A percentile compares a stretch with the other conserved stretches of the same genome.
These are phyloP conservation scores for Boletus edulis DNA, from an alignment of 768 basidiomycete genomes.

Conservation along the genomic window DNA sequence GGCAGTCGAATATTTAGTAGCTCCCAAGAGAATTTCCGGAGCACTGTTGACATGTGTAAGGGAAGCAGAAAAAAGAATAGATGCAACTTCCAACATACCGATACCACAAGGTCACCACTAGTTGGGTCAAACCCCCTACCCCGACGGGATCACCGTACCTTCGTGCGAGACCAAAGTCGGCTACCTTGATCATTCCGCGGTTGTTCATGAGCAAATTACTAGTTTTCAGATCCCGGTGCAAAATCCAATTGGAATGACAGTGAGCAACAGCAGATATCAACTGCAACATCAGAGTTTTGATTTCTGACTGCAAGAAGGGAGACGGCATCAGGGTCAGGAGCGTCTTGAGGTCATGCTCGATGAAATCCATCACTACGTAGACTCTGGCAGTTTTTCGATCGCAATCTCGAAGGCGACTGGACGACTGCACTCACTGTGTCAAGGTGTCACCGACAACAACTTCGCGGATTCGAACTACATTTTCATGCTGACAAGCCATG, in stretches of 20 bases:
- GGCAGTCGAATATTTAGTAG: conserved; percentile 90
- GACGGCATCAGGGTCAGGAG: conserved; percentile 92
- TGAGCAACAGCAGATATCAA: conserved; percentile 89
- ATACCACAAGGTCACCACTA: conserved; percentile 99
- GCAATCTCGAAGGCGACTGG: conserved; percentile 1
- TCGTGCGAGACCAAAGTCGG: conserved; percentile 95
- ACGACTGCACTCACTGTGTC: conserved; percentile 80
- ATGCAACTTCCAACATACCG: conserved; percentile 53
- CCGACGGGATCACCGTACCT: conserved; percentile 97
- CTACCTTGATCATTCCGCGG: conserved; percentile 96
- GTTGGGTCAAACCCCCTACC: conserved; percentile 94
- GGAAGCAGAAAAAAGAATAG: conserved; percentile 9
- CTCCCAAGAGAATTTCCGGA: conserved; percentile 93
- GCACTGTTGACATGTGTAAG: conserved; percentile 50
- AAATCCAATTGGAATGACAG: conserved; percentile 96
- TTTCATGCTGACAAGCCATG: conserved; percentile 91
- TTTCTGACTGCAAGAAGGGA: conserved; percentile 95
- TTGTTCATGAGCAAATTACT: conserved; percentile 99
- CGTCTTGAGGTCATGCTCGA: conserved; percentile 98
- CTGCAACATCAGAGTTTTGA: conserved; percentile 95
- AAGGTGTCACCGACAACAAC: conserved; percentile 98
- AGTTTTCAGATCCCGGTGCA: conserved; percentile 96
- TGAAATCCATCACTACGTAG: conserved; percentile 99
- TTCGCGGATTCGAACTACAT: conserved; percentile 95
- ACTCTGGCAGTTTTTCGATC: conserved; percentile 55